Evolutionary conservation across 805 yeast genomes (phyloP).

Genomic region (Hanseniaspora pseudoguilliermondii): DNA sequence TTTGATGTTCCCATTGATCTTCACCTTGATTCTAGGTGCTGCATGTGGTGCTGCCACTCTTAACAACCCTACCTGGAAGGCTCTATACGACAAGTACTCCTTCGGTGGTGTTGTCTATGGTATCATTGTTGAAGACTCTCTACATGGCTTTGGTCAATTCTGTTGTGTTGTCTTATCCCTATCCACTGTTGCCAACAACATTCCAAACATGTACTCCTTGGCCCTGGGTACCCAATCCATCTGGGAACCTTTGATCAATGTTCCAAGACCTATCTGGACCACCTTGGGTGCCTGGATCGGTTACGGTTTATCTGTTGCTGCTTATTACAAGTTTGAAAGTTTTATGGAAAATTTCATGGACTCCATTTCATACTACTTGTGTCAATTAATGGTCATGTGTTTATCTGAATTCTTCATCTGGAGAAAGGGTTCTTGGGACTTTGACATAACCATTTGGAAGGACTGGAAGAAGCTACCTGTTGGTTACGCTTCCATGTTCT

Average conservation of each 20-base stretch:
- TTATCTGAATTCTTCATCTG: slow-evolving; percentile 71
- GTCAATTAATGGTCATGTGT: slow-evolving; percentile 64
- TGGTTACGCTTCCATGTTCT: slow-evolving; percentile 66
- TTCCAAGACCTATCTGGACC: slow-evolving; percentile 81
- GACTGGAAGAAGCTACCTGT: slow-evolving; percentile 49
- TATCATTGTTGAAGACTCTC: slow-evolving; percentile 61
- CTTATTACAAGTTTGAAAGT: slow-evolving; percentile 56
- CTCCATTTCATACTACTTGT: slow-evolving; percentile 81
- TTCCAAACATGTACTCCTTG: slow-evolving; percentile 86
- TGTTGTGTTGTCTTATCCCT: slow-evolving; percentile 71
- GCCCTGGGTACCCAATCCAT: slow-evolving; percentile 75
- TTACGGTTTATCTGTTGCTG: slow-evolving; percentile 80
- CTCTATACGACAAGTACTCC: slow-evolving; percentile 39
- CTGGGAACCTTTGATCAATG: slow-evolving; percentile 55
- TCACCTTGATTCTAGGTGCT: slow-evolving; percentile 70
- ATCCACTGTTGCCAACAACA: slow-evolving; percentile 78
- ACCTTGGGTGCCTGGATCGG: slow-evolving; percentile 58
- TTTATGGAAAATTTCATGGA: slow-evolving; percentile 81
- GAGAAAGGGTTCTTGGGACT: slow-evolving; percentile 45
- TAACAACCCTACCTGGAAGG: slow-evolving; percentile 34
- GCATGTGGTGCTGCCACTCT: slow-evolving; percentile 66
- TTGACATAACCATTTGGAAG: slow-evolving; percentile 49
- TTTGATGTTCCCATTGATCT: slow-evolving; percentile 51
- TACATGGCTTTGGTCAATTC: slow-evolving; percentile 83
- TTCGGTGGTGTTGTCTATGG: slow-evolving; percentile 75